Base-by-base conservation (phyloP, 2,329 filamentous ascomycete species). In the Cercospora zeae-maydis region DNA sequence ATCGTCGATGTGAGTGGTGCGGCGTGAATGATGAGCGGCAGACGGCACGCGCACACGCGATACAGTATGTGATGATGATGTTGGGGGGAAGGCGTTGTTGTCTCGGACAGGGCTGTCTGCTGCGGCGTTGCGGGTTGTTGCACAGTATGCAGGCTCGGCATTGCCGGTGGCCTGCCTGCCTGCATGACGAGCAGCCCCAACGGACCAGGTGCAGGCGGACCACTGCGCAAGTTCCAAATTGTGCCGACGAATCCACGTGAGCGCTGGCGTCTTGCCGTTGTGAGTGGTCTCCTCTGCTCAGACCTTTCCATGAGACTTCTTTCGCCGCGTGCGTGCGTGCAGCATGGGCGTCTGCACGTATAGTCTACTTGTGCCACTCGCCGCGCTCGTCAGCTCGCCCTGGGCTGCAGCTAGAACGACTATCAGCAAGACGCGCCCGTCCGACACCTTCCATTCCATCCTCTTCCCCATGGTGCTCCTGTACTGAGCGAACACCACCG, bases 221-320 rank as follows among this genome's bases (percentile, higher is more conserved):
- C 19, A 56, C 34, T 42, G 53, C 53, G 27, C 19, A 42, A 56
- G 53, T 31, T 21, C 19, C 53, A 16, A 56, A 39, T 24, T 42
- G 37, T 56, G 53, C 36, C 53, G 53, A 34, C 53, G 53, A 56
- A 56, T 56, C 53, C 53, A 56, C 31, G 53, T 39, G 53, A 42
- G 21, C 16, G 19, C 21, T 37, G 53, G 33, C 33, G 31, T 31
- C 53, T 56, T 56, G 30, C 34, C n/a, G 11, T 34, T 39, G 33
- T 56, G 14, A 56, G 6, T 52, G 58, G 33, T 59, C 34, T 39
- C 2, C 45, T 34, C n/a, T 19, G 13, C 42, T n/a, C 2, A 3
- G 10, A 31, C 30, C 30, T 37, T 27, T 42, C 33, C 34, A 37
- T 37, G 24, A 51, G 21, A 11, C 14, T 21, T 51, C 14, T 21